A percentile compares a stretch with the other conserved stretches of the same genome.
phyloP scores from a whole-genome alignment of 768 basidiomycete genomes.

The Boletus pseudopeckii region DNA sequence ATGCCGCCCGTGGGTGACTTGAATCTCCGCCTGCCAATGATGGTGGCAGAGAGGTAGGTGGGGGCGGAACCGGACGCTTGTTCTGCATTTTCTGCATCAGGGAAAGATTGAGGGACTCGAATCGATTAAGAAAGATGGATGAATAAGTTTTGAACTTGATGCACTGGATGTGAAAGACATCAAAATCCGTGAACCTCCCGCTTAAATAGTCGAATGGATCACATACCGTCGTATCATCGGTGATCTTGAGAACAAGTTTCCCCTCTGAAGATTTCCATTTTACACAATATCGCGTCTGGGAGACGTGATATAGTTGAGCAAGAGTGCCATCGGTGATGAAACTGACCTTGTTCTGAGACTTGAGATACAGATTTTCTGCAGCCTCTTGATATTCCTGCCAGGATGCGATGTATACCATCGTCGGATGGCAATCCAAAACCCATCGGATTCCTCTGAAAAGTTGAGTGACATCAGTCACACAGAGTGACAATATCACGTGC shows the following conservation, averaged over 20 bases:
- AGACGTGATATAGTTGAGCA: background rate
- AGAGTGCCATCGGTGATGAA: background rate
- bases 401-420: constrained; percentile 85
- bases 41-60: constrained; percentile 15
- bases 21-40: constrained; percentile 20
- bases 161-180: constrained; percentile 62
- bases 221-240: constrained; percentile 83
- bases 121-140: constrained; percentile 93
- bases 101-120: constrained; percentile 85
- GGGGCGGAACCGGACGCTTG: constrained; percentile 37
- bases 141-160: constrained; percentile 96
- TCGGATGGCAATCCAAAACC: constrained; percentile 28
- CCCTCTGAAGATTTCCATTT: constrained; percentile 89
- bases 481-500: constrained; percentile 12
- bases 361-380: constrained; percentile 79
- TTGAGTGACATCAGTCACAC: constrained; percentile 19
- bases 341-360: constrained; percentile 73
- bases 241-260: constrained; percentile 89
- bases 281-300: constrained; percentile 83
- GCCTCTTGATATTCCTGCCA: constrained; percentile 92
- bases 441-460: background rate
- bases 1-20: constrained; percentile 30
- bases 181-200: background rate
- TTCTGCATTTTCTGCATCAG: constrained; percentile 89
- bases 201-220: background rate